Base-by-base conservation (phyloP, 2,329 filamentous ascomycete species). In the Hypomyces rosellus region DNA sequence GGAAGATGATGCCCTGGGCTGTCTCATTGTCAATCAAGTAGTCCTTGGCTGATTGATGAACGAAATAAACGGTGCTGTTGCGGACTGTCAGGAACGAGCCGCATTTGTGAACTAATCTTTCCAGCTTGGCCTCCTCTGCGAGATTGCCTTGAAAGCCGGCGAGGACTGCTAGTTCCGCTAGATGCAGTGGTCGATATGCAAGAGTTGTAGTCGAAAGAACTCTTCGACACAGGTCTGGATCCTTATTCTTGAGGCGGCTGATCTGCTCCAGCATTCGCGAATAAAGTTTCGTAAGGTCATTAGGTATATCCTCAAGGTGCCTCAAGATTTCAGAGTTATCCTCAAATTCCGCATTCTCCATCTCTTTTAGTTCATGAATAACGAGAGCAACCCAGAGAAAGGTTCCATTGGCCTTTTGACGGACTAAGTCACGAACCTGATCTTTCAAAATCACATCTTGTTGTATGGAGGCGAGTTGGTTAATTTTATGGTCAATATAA, bases 11-110 rank as follows among this genome's bases (percentile, higher is more conserved):
- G n/a, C 46, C 14, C 6, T 45, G 47, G 45, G 54, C 56, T 12
- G 67, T 63, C 15, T 58, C 48, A 52, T 61, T 45, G 3, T 13
- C 67, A 61, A 16, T 55, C 5, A 74, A 50, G 51, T 74, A 74
- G 3, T 74, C 70, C 53, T 72, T 72, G 0, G 69, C 72, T 4
- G 69, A 74, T 38, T 72, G 63, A 52, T 75, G 70, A 1, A 75
- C 60, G 51, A 72, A 66, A 43, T 59, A 69, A 6, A 74, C 49
- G 0, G 22, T 57, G 3, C 40, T 48, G 3, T 67, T 47, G 25
- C 58, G 57, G 40, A 69, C 18, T 1, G 61, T 69, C 1, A 74
- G 57, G 45, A 74, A 71, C 5, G 67, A 74, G 30, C 69, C 66
- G 52, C 68, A 75, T 4, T 46, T n/a, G 2, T 51, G 34, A 12